Evolutionary conservation across 768 basidiomycete species (phyloP).

Genomic region (Tylopilus rubrobrunneus): DNA sequence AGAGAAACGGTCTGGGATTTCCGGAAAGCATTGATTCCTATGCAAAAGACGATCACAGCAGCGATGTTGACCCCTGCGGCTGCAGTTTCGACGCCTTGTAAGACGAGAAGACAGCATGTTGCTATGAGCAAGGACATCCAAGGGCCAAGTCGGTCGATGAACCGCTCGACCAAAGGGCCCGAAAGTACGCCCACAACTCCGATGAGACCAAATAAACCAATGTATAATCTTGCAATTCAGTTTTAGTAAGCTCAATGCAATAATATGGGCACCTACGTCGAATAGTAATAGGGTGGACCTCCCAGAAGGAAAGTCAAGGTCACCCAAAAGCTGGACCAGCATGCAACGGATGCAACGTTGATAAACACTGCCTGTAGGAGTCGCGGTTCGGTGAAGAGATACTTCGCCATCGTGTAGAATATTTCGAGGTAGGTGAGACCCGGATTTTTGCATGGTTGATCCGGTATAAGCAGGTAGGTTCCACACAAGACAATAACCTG

Average conservation of each 20-base stretch:
- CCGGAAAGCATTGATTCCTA: constrained; percentile 36
- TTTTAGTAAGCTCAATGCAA: background rate
- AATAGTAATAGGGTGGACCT: constrained; percentile 35
- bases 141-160: constrained; percentile 31
- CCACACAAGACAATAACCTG: constrained; percentile 27
- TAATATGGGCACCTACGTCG: constrained; percentile 20
- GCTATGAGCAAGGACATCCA: constrained; percentile 40
- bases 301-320: constrained; percentile 42
- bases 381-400: constrained; percentile 38
- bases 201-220: constrained; percentile 48
- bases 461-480: constrained; percentile 35
- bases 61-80: constrained; percentile 36
- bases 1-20: constrained; percentile 37
- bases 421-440: constrained; percentile 33
- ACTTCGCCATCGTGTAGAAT: constrained; percentile 38
- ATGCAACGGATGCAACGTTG: constrained; percentile 23
- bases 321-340: constrained; percentile 34
- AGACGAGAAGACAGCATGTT: constrained; percentile 24
- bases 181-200: constrained; percentile 36
- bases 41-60: constrained; percentile 35
- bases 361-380: constrained; percentile 32
- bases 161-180: constrained; percentile 19
- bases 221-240: constrained; percentile 19
- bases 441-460: constrained; percentile 37
- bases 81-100: constrained; percentile 33